Conservation (phyloP, 306 rosid species). For the Cucurbita moschata region DNA sequence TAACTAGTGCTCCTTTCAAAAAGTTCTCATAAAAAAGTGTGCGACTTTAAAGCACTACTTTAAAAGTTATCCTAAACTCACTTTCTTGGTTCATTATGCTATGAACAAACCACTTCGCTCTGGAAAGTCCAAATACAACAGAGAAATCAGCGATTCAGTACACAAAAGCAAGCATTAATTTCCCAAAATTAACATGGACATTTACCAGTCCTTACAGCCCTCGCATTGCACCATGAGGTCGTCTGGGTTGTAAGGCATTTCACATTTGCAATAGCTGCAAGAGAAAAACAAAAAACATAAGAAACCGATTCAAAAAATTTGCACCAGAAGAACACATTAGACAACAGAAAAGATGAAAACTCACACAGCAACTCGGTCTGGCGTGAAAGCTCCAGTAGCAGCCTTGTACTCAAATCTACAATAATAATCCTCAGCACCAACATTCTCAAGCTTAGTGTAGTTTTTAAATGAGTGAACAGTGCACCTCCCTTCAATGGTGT, state of each 20-base stretch:
- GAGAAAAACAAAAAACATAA: neutral
- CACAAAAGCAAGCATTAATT: neutral
- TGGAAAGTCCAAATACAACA: neutral
- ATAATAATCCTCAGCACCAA: constrained; percentile 68
- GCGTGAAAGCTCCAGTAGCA: constrained; percentile 71
- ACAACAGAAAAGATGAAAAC: constrained; percentile 5
- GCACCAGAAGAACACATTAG: neutral
- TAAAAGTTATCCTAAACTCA: neutral
- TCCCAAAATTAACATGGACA: constrained; percentile 4
- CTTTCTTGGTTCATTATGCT: neutral
- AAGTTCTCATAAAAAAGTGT: neutral
- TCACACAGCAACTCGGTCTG: constrained; percentile 92
- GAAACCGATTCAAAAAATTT: constrained; percentile 6
- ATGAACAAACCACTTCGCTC: neutral
- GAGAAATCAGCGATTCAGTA: neutral
- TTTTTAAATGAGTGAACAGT: constrained; percentile 63
- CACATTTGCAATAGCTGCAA: constrained; percentile 86
- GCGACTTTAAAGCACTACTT: neutral
- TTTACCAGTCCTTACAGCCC: constrained; percentile 91
- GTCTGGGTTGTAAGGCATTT: constrained; percentile 93
- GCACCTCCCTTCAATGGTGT: constrained; percentile 74
- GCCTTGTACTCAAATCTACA: constrained; percentile 90
- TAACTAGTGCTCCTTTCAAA: neutral
- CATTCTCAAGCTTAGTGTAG: constrained; percentile 75
- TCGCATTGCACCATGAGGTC: constrained; percentile 97